Evolutionary conservation across 2,329 filamentous ascomycete genomes (phyloP), one percentile per base, ranked within the genome.

Genomic region (Trichoderma atroviride): DNA sequence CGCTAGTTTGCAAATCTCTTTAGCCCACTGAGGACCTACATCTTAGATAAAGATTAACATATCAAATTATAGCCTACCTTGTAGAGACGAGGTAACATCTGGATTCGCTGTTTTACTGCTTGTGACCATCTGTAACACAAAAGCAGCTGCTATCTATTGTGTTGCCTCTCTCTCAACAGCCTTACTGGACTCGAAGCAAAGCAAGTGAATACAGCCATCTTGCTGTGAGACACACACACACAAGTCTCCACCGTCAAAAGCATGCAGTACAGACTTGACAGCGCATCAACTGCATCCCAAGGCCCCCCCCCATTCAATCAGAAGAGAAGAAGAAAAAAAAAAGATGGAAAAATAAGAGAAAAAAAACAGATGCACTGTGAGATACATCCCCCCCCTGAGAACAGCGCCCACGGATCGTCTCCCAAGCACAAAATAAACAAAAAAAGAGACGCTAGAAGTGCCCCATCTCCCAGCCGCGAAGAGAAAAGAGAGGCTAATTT

Each of bases 301-400:
- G 35, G 40, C 53, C 61, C 47, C 53, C 61, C 47, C 61, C 47
- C 61, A 64, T 55, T 13, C 47, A 7, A 29, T 4, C 43, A 52
- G 6, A n/a, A n/a, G n/a, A n/a, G 22, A 19, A 24, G 4, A 9
- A 37, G 22, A 24, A 29, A 19, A 27, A 19, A 61, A 9, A 33
- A 35, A 22, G 33, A 35, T 14, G 4, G 4, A 16, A 19, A 16
- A 22, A 13, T 1, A 1, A 52, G 7, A 24, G 29, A 14, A 33
- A 35, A 11, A 22, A 37, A 6, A 14, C 31, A 19, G 61, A 10
- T 61, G 57, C 65, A 68, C 65, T 68, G 65, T 68, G 65, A 61
- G 65, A 68, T 68, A 68, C 65, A 55, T 68, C 14, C 27, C 27
- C 57, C 57, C 57, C 65, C 65, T 68, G 65, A 68, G 65, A 68